These are phyloP conservation scores for Jimgerdemannia flammicorona DNA, from an alignment of 192 early-diverging fungal species.

Conservation along the genomic window DNA sequence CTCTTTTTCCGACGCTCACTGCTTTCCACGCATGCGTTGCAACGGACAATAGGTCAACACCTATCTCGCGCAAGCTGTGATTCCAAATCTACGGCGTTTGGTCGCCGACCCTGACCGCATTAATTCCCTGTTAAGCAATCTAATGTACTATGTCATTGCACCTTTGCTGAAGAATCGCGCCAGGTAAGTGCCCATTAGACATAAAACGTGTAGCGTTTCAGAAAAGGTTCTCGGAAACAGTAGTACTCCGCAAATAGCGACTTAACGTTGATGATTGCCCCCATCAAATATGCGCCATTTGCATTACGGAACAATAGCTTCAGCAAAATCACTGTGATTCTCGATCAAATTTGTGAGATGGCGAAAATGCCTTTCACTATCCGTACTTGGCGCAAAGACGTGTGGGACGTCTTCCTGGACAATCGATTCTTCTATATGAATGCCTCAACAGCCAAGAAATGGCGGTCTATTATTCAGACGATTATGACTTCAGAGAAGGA, in stretches of 20 bases:
- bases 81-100: conserved; percentile 66
- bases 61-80: conserved; percentile 46
- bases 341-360: conserved; percentile 60
- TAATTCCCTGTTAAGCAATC: conserved; percentile 54
- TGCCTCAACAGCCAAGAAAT: conserved; percentile 45
- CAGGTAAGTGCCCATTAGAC: conserved; percentile 18
- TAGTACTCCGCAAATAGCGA: neutral
- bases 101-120: conserved; percentile 74
- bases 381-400: conserved; percentile 69
- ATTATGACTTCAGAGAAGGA: conserved; percentile 77
- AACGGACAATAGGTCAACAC: conserved; percentile 23
- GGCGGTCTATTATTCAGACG: conserved; percentile 65
- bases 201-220: neutral
- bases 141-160: conserved; percentile 81
- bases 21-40: neutral
- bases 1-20: neutral
- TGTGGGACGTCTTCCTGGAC: conserved; percentile 76
- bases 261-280: neutral
- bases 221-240: too few species aligned
- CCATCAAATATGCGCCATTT: neutral
- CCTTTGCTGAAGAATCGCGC: conserved; percentile 62
- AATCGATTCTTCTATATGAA: conserved; percentile 68
- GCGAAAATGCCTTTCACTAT: conserved; percentile 58
- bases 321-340: conserved; percentile 26
- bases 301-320: neutral